phyloP scores from a whole-genome alignment of 2,329 filamentous ascomycete genomes.

The Penicillium occitanis region DNA sequence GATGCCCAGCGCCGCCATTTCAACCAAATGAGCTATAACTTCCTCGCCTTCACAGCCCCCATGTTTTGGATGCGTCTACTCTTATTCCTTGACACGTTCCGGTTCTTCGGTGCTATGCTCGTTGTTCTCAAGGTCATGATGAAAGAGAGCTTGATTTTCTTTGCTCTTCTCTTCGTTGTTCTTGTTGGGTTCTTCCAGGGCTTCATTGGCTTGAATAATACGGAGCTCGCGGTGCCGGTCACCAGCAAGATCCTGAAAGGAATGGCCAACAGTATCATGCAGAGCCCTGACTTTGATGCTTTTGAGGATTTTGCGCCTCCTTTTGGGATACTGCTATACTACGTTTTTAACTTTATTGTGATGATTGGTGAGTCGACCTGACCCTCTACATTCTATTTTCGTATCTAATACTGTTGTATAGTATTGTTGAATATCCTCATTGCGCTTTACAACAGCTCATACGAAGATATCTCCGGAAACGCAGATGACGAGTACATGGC shows the following conservation, averaged over 20 bases:
- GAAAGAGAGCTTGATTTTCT: conserved; percentile 94
- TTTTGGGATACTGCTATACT: conserved; percentile 93
- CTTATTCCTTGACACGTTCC: conserved; percentile 87
- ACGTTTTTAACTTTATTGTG: conserved; percentile 95
- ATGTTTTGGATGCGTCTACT: conserved; percentile 96
- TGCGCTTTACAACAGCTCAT: conserved; percentile 93
- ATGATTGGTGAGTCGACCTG: conserved; percentile 64
- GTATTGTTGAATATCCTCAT: conserved; percentile 94
- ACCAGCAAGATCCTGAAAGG: conserved; percentile 50
- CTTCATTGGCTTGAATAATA: conserved; percentile 86
- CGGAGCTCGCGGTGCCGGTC: conserved; percentile 64
- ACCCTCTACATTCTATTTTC: neutral
- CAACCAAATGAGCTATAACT: conserved; percentile 87
- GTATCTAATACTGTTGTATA: conserved; percentile 29
- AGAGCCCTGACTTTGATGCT: conserved; percentile 81
- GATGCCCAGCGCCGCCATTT: conserved; percentile 58
- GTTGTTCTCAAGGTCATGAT: conserved; percentile 95
- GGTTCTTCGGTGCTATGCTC: conserved; percentile 97
- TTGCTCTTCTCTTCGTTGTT: conserved; percentile 81
- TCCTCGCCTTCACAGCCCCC: conserved; percentile 86
- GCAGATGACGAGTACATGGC: conserved; percentile 95
- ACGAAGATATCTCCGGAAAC: conserved; percentile 90
- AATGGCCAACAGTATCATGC: conserved; percentile 85
- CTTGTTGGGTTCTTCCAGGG: conserved; percentile 80
- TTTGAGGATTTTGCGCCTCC: conserved; percentile 91